Evolutionary conservation across 139 green algal genomes (phyloP).

Genomic region (Limnomonas spitsbergensis): DNA sequence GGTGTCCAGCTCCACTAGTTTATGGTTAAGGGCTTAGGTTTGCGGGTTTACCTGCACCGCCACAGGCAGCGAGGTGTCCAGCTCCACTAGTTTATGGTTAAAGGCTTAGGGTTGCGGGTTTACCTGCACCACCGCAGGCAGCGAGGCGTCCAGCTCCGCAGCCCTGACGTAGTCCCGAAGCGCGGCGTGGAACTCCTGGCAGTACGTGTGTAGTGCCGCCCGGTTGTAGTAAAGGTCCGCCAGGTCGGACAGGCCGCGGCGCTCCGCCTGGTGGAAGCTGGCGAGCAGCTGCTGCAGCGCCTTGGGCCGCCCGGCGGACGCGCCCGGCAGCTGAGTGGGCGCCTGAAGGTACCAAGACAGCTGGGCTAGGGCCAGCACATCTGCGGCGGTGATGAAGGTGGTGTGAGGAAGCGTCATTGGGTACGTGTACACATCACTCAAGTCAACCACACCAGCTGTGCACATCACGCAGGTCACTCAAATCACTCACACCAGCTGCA

Average conservation of each 20-base stretch:
- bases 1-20: too few species aligned
- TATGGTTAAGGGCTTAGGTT: too few species aligned
- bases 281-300: conserved; percentile 19
- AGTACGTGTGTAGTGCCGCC: conserved; percentile 27
- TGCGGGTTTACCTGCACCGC: too few species aligned
- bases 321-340: background rate
- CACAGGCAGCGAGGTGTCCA: conserved; percentile 24
- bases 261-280: conserved; percentile 14
- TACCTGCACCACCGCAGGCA: conserved; percentile 12
- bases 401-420: background rate
- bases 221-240: conserved; percentile 35
- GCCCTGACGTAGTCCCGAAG: conserved; percentile 24
- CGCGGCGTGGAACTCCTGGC: conserved; percentile 22
- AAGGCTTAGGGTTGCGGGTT: too few species aligned
- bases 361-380: conserved; percentile 27
- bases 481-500: too few species aligned
- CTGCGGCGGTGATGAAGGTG: conserved; percentile 5
- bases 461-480: background rate
- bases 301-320: background rate
- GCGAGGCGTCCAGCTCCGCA: conserved; percentile 11
- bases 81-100: too few species aligned
- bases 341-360: conserved; percentile 23
- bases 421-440: background rate
- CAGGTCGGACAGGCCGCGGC: conserved; percentile 26
- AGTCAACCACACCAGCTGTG: background rate